Percentiles rank a stretch among this genome's conserved stretches.
Evolutionary conservation across 345 rosid genomes (phyloP).

Genomic region (Zanthoxylum bungeanum): DNA sequence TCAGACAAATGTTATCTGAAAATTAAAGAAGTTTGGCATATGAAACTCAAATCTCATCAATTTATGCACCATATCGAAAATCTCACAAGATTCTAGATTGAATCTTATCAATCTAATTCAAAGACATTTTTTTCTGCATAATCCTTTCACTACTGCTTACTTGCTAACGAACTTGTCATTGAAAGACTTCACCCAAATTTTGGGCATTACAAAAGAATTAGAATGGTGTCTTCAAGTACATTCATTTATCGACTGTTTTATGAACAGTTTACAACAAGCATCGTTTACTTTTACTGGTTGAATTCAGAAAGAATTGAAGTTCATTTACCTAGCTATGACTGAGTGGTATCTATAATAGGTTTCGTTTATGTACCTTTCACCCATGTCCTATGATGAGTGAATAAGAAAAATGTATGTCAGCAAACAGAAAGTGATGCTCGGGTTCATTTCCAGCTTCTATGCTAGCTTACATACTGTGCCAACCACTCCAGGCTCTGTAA

Average conservation of each 20-base stretch:
- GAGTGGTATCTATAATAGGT: not conserved
- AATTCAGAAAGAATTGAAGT: not conserved
- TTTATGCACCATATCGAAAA: not conserved
- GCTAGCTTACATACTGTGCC: slow-evolving; percentile 35
- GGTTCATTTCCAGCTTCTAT: not conserved
- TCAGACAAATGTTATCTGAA: not conserved
- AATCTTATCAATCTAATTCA: not conserved
- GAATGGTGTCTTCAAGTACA: slow-evolving; percentile 1
- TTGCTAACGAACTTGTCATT: not conserved
- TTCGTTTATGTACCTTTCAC: not conserved
- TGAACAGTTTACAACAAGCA: slow-evolving; percentile 8
- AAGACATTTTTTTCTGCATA: not conserved
- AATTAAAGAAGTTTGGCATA: not conserved
- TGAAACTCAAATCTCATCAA: not conserved
- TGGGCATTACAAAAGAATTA: not conserved
- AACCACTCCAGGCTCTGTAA: slow-evolving; percentile 74
- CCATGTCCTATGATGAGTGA: not conserved
- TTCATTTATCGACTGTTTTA: not conserved
- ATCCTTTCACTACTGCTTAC: not conserved
- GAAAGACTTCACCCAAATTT: not conserved
- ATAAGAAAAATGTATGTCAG: not conserved
- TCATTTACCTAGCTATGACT: not conserved
- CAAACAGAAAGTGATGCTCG: not conserved
- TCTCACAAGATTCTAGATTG: not conserved
- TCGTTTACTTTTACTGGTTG: not conserved